These are phyloP conservation scores for Capronia americana DNA, from an alignment of 2,329 filamentous ascomycete species.

Conservation along the genomic window DNA sequence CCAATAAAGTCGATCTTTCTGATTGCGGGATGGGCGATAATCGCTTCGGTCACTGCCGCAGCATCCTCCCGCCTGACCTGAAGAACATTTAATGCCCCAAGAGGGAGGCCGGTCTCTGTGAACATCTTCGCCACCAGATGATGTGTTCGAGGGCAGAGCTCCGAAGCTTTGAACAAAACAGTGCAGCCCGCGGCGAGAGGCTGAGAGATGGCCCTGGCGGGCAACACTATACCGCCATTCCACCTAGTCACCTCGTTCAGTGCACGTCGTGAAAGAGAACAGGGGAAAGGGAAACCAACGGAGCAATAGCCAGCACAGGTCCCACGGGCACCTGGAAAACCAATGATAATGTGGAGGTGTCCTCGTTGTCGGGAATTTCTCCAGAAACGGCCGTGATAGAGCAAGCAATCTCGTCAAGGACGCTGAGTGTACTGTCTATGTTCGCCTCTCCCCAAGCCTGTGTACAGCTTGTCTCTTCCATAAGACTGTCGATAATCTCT, in stretches of 20 bases:
- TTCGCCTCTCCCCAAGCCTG: constrained; percentile 15
- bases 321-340: constrained; percentile 45
- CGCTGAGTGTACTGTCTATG: background rate
- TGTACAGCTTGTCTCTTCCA: no score
- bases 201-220: constrained; percentile 39
- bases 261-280: no score
- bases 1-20: constrained; percentile 82
- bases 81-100: constrained; percentile 75
- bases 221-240: constrained; percentile 56
- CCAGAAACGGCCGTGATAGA: constrained; percentile 22
- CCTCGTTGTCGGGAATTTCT: constrained; percentile 41
- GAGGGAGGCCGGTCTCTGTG: constrained; percentile 75
- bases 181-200: constrained; percentile 65
- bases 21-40: constrained; percentile 71
- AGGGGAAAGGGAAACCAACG: constrained; percentile 7
- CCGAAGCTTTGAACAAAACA: constrained; percentile 72
- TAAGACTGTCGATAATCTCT: no score
- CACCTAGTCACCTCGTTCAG: constrained; percentile 34
- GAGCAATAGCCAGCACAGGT: constrained; percentile 21
- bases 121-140: constrained; percentile 69
- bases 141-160: constrained; percentile 67
- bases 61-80: constrained; percentile 66
- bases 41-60: constrained; percentile 66
- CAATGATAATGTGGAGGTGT: constrained; percentile 42
- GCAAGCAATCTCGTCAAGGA: background rate